These are phyloP conservation scores for Pezicula neosporulosa DNA, from an alignment of 2,329 filamentous ascomycete genomes.

Conservation along the genomic window DNA sequence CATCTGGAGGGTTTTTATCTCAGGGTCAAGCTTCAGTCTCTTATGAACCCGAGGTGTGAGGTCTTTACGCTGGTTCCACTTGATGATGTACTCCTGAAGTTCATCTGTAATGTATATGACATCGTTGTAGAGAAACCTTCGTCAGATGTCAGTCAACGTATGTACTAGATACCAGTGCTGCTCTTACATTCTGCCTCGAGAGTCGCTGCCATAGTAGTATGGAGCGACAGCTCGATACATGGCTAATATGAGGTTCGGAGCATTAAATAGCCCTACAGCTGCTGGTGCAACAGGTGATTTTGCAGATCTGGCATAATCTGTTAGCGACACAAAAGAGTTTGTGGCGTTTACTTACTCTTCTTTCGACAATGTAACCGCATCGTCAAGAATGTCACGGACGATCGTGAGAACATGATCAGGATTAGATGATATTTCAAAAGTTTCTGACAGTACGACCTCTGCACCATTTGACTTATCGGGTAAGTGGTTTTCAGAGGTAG, in stretches of 20 bases:
- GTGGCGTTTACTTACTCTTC: slow-evolving; percentile 35
- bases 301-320: slow-evolving; percentile 33
- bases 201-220: slow-evolving; percentile 64
- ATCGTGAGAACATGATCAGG: slow-evolving; percentile 73
- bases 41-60: slow-evolving; percentile 45
- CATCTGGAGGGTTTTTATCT: slow-evolving; percentile 54
- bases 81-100: slow-evolving; percentile 43
- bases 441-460: slow-evolving; percentile 78
- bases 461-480: neutral
- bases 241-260: slow-evolving; percentile 72
- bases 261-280: slow-evolving; percentile 64
- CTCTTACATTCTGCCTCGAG: slow-evolving; percentile 61
- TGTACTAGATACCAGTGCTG: neutral
- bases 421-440: slow-evolving; percentile 84
- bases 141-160: slow-evolving; percentile 2
- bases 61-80: slow-evolving; percentile 53
- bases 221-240: slow-evolving; percentile 76
- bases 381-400: slow-evolving; percentile 56
- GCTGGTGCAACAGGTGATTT: slow-evolving; percentile 60
- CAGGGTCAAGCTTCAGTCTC: slow-evolving; percentile 56
- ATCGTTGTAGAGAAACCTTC: slow-evolving; percentile 67
- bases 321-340: slow-evolving; percentile 5
- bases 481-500: no score
- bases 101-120: slow-evolving; percentile 59
- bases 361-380: slow-evolving; percentile 56